Evolutionary conservation across 192 early-diverging fungal species (phyloP), one percentile per base, ranked within the genome.

Genomic region (Gigaspora rosea): DNA sequence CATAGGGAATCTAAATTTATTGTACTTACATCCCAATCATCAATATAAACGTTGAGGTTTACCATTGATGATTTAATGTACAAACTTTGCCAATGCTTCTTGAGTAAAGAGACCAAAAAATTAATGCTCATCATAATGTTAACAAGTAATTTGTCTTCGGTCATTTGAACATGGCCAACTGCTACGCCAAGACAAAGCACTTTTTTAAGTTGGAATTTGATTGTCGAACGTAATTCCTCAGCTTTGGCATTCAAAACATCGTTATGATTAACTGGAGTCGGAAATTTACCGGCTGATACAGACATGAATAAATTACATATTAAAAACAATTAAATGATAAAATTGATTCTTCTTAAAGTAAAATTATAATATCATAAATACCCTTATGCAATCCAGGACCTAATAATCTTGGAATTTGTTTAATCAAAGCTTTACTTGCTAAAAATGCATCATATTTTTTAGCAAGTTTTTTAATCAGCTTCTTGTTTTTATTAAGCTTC

Each of bases 401-500:
- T 78, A 98, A 87, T 61, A 98, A 92, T 95, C 96, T 95, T 27
- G 27, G 27, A 27, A 27, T 27, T 27, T 27, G 27, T 27, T 27
- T 27, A 89, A 98, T 98, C 76, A 98, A 88, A 70, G 93, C 92
- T 83, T 98, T 95, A 71, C 95, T 97, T 41, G 96, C 96, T 47
- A 98, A 84, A 92, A 98, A 98, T 77, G 96, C 95, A 88, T 98
- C 95, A 87, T 95, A 95, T 86, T 95, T 96, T 91, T 94, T 96
- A 85, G 96, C 96, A 75, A 98, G 92, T 91, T 97, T 98, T 94
- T 98, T 98, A 89, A 98, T 95, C 72, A 93, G 88, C 94, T 98
- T 97, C 93, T 98, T 98, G 93, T 98, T 98, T 93, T 98, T 98
- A 92, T 98, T 97, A 79, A 97, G 89, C 91, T 98, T 98, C 94